Percentiles rank a stretch among this genome's conserved stretches.
phyloP scores from a whole-genome alignment of 306 rosid genomes.

The Trifolium dubium region DNA sequence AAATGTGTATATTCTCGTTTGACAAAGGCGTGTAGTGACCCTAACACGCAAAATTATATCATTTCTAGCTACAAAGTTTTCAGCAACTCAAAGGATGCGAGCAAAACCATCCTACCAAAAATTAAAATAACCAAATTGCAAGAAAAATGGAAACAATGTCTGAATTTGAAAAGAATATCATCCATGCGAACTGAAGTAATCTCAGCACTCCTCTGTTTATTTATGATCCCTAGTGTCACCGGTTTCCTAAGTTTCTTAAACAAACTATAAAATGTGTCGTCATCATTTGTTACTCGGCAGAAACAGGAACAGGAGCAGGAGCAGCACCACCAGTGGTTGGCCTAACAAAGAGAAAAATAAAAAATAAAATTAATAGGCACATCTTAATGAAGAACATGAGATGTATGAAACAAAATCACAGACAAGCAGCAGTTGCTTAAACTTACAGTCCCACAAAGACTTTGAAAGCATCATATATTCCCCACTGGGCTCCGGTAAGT shows the following conservation, averaged over 20 bases:
- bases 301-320: constrained; percentile 47
- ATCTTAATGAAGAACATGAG: not conserved
- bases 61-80: constrained; percentile 52
- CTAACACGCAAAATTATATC: constrained; percentile 53
- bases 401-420: not conserved
- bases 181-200: constrained; percentile 52
- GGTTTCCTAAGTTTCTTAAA: constrained; percentile 41
- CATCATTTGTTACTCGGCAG: constrained; percentile 36
- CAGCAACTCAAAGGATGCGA: constrained; percentile 59
- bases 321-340: constrained; percentile 94
- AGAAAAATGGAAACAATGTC: constrained; percentile 51
- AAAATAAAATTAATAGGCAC: constrained; percentile 29
- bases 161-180: constrained; percentile 51
- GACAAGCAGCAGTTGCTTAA: constrained; percentile 7
- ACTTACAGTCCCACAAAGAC: constrained; percentile 94
- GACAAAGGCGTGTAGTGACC: constrained; percentile 43
- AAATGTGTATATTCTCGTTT: constrained; percentile 42
- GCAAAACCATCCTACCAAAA: constrained; percentile 77
- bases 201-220: constrained; percentile 58
- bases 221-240: constrained; percentile 52
- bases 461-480: constrained; percentile 92
- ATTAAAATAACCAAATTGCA: constrained; percentile 37
- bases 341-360: constrained; percentile 52
- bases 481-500: constrained; percentile 99
- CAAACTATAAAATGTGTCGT: constrained; percentile 42